Percentiles rank a stretch among this genome's conserved stretches.
These are phyloP conservation scores for Gossypium arboreum DNA, from an alignment of 345 rosid genomes.

Conservation along the genomic window DNA sequence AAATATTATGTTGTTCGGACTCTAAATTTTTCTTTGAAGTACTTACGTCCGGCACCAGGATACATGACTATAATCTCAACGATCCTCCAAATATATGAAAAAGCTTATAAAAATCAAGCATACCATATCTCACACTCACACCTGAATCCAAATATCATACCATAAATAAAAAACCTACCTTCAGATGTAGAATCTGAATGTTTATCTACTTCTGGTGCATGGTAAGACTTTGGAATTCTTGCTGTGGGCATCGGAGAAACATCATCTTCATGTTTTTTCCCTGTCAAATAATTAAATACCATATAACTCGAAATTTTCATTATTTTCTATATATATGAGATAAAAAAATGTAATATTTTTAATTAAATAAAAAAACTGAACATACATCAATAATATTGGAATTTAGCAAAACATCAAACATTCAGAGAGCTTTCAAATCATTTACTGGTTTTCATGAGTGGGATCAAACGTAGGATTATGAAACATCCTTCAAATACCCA, in stretches of 20 bases:
- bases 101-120: too few relatives aligned
- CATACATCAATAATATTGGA: neutral
- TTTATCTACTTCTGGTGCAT: constrained; percentile 17
- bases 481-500: too few relatives aligned
- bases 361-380: too few relatives aligned
- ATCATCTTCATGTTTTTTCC: constrained; percentile 34
- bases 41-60: too few relatives aligned
- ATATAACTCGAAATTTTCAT: neutral
- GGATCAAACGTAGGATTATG: neutral
- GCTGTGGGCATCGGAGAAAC: constrained; percentile 29
- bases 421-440: neutral
- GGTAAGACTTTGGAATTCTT: constrained; percentile 33
- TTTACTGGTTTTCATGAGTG: neutral
- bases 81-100: too few relatives aligned
- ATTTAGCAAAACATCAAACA: neutral
- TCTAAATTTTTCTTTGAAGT: too few relatives aligned
- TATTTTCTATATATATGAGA: neutral
- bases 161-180: constrained; percentile 23
- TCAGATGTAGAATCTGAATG: constrained; percentile 20
- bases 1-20: neutral
- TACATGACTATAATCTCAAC: too few relatives aligned
- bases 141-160: too few relatives aligned
- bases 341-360: too few relatives aligned
- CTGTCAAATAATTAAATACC: constrained; percentile 23
- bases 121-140: too few relatives aligned